Percentiles rank a stretch among this genome's conserved stretches.
Conservation (phyloP, 148 eudicot genomes). For the Rhododendron griersonianum region DNA sequence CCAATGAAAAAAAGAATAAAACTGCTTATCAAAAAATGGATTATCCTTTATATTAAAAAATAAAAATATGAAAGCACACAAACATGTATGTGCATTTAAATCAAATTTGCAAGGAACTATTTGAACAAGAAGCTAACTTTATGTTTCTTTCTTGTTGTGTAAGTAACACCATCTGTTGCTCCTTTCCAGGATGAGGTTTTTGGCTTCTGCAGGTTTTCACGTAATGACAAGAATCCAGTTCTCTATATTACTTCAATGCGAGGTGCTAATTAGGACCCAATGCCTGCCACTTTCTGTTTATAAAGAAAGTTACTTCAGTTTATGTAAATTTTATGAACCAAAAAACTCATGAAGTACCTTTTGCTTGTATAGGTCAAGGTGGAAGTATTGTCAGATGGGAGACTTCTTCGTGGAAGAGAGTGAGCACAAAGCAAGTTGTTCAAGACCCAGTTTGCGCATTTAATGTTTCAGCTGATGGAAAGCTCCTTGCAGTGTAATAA, state of each 20-base stretch:
- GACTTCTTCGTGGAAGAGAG: constrained; percentile 71
- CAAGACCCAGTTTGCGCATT: constrained; percentile 75
- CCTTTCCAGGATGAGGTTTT: constrained; percentile 64
- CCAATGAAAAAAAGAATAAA: not conserved
- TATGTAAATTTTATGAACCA: not conserved
- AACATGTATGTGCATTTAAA: not conserved
- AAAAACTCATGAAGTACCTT: not conserved
- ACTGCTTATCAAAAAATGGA: not conserved
- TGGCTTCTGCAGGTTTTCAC: constrained; percentile 70
- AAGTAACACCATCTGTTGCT: constrained; percentile 9
- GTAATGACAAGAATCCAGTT: constrained; percentile 40
- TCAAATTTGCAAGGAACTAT: not conserved
- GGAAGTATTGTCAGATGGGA: constrained; percentile 69
- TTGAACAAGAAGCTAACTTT: not conserved
- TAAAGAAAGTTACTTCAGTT: not conserved
- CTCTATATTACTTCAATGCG: constrained; percentile 51
- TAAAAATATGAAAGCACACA: not conserved
- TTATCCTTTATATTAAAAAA: not conserved
- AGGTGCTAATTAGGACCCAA: constrained; percentile 34
- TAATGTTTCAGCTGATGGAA: constrained; percentile 75
- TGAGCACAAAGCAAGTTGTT: constrained; percentile 48
- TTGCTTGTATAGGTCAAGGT: constrained; percentile 50
- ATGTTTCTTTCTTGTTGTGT: not conserved
- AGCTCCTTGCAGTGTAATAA: constrained; percentile 79
- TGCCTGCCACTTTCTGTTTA: not conserved